These are phyloP conservation scores for Heimioporus sp. DNA, from an alignment of 768 basidiomycete species.

Conservation along the genomic window DNA sequence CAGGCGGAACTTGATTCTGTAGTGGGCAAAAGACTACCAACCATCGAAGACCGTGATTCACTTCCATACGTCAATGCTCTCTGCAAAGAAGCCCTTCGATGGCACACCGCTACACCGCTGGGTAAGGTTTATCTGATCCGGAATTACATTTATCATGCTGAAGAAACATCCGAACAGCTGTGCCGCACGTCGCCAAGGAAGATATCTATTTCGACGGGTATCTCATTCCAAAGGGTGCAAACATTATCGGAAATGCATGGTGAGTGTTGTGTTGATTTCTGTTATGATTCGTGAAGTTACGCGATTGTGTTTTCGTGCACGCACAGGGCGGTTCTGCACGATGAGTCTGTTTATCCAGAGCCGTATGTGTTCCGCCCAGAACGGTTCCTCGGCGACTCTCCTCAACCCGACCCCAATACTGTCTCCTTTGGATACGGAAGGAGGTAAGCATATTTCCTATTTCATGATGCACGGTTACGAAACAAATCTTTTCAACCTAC, in stretches of 20 bases:
- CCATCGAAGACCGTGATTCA: conserved; percentile 6
- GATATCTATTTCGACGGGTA: conserved; percentile 20
- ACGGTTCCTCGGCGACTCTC: background rate
- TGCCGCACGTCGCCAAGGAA: conserved; percentile 5
- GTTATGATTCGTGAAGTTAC: background rate
- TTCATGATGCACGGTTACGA: too few species aligned
- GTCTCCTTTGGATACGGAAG: too few species aligned
- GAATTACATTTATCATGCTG: background rate
- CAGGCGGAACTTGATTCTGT: conserved; percentile 13
- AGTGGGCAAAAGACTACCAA: conserved; percentile 14
- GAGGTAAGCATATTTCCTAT: too few species aligned
- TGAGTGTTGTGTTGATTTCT: background rate
- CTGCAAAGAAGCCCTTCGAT: conserved; percentile 14
- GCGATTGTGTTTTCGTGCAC: too few species aligned
- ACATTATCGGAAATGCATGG: conserved; percentile 8
- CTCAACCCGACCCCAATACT: background rate
- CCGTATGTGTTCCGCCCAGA: background rate
- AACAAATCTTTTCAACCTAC: too few species aligned
- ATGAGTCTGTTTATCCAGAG: too few species aligned
- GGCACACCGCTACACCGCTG: background rate
- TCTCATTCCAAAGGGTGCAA: conserved; percentile 17
- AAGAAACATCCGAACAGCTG: background rate
- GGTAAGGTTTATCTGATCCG: background rate
- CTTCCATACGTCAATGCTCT: conserved; percentile 17
- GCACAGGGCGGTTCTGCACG: too few species aligned